phyloP scores from a whole-genome alignment of 768 basidiomycete species.

The Podaxis rugospora region DNA sequence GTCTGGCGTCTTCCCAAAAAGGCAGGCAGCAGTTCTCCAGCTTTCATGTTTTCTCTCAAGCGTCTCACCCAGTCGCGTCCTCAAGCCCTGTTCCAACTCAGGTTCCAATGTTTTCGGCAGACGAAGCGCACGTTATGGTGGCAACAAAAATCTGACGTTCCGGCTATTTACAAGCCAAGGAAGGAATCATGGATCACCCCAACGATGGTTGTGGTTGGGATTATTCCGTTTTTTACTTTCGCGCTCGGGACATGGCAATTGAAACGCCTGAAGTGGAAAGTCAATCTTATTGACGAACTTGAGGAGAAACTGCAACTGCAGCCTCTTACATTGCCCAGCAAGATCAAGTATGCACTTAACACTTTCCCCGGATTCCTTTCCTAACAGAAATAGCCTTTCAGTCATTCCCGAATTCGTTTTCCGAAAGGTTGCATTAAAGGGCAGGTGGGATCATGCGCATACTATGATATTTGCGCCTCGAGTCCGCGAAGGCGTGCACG shows the following conservation, averaged over 20 bases:
- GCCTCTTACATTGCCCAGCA: slow-evolving; percentile 73
- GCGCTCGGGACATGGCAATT: slow-evolving; percentile 93
- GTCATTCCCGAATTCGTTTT: slow-evolving; percentile 86
- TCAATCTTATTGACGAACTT: slow-evolving; percentile 88
- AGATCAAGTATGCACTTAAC: slow-evolving; percentile 70
- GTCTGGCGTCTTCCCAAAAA: background rate
- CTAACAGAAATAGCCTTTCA: slow-evolving; percentile 38
- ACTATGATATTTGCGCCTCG: slow-evolving; percentile 82
- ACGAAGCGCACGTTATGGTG: slow-evolving; percentile 13
- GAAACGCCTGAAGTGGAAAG: slow-evolving; percentile 91
- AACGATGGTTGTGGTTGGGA: slow-evolving; percentile 69
- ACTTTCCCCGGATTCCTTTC: background rate
- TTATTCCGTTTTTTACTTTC: slow-evolving; percentile 89
- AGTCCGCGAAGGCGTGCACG: slow-evolving; percentile 84
- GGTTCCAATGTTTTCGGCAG: slow-evolving; percentile 5
- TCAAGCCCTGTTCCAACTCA: slow-evolving; percentile 2
- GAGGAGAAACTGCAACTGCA: slow-evolving; percentile 82
- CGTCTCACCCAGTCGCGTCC: background rate
- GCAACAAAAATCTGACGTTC: slow-evolving; percentile 25
- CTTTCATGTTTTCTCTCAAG: slow-evolving; percentile 2
- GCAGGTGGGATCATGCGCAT: slow-evolving; percentile 74
- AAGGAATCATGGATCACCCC: slow-evolving; percentile 63
- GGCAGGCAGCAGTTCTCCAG: background rate
- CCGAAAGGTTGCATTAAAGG: slow-evolving; percentile 76
- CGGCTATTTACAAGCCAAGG: slow-evolving; percentile 51